Conservation (phyloP, 2,329 filamentous ascomycete genomes). For the Anisogramma anomala region DNA sequence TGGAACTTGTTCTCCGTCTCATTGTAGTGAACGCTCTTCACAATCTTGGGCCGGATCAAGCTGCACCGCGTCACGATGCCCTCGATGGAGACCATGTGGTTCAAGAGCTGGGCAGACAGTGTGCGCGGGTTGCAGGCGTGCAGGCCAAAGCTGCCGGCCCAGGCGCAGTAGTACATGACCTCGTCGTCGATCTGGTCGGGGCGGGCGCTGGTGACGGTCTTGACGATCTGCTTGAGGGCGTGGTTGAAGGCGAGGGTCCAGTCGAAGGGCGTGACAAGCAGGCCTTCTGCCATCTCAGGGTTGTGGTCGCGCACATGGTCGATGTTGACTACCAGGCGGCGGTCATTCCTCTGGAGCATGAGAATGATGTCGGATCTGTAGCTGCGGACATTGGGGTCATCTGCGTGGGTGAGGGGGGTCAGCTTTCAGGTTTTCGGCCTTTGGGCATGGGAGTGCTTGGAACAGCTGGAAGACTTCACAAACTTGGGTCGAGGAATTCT, state of each 20-base stretch:
- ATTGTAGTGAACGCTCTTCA: constrained; percentile 95
- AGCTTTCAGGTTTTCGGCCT: not conserved
- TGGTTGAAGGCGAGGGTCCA: constrained; percentile 79
- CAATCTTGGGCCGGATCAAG: constrained; percentile 89
- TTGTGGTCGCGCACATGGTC: constrained; percentile 88
- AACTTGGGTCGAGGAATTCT: constrained; percentile 91
- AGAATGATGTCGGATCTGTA: constrained; percentile 82
- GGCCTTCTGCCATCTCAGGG: constrained; percentile 62
- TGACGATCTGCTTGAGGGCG: constrained; percentile 79
- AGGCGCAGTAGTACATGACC: constrained; percentile 91
- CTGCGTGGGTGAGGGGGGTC: constrained; percentile 21
- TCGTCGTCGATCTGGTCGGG: constrained; percentile 67
- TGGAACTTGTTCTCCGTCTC: constrained; percentile 78
- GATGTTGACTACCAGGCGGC: constrained; percentile 60
- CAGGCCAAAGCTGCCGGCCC: constrained; percentile 88
- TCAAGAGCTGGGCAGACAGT: constrained; percentile 76
- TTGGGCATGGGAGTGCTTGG: not conserved
- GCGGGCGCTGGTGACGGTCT: constrained; percentile 51
- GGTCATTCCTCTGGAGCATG: constrained; percentile 58
- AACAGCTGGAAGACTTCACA: constrained; percentile 21
- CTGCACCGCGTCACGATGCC: constrained; percentile 96
- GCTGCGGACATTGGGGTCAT: constrained; percentile 48
- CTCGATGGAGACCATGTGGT: constrained; percentile 94
- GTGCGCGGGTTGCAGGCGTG: constrained; percentile 92
- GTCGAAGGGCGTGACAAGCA: constrained; percentile 81